Conservation (phyloP, 2,329 filamentous ascomycete species). For the Arthroderma uncinatum region DNA sequence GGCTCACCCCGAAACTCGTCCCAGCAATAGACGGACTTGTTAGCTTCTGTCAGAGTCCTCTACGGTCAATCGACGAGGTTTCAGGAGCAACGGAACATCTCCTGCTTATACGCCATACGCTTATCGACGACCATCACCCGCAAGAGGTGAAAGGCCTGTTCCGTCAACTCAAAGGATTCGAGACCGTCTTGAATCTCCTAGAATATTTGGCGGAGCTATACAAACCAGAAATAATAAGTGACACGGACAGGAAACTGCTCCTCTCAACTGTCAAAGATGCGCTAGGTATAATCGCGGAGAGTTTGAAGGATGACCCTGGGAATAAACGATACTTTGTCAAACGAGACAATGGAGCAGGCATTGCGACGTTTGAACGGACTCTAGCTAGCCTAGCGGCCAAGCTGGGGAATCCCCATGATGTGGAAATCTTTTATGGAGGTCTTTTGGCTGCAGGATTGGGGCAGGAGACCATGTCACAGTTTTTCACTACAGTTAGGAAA, state of each 20-base stretch:
- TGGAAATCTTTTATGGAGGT: slow-evolving; percentile 70
- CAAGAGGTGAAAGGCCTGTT: slow-evolving; percentile 64
- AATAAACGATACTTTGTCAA: slow-evolving; percentile 80
- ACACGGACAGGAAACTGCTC: slow-evolving; percentile 53
- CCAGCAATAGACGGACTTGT: slow-evolving; percentile 31
- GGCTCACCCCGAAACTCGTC: slow-evolving; percentile 28
- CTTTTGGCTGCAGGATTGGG: slow-evolving; percentile 71
- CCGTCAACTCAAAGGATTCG: slow-evolving; percentile 67
- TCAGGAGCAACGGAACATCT: slow-evolving; percentile 45
- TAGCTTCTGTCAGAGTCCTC: slow-evolving; percentile 22
- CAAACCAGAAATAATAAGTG: slow-evolving; percentile 48
- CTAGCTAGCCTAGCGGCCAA: slow-evolving; percentile 54
- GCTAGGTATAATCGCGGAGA: slow-evolving; percentile 56
- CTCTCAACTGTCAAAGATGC: slow-evolving; percentile 52
- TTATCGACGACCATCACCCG: slow-evolving; percentile 43
- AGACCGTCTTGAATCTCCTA: slow-evolving; percentile 57
- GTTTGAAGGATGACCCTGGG: slow-evolving; percentile 66
- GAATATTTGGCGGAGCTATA: slow-evolving; percentile 65
- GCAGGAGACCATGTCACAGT: slow-evolving; percentile 58
- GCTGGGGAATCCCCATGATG: slow-evolving; percentile 29
- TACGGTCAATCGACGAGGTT: slow-evolving; percentile 23
- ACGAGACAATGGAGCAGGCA: slow-evolving; percentile 64
- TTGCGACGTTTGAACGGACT: slow-evolving; percentile 62
- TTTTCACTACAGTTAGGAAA: slow-evolving; percentile 44
- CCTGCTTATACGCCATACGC: slow-evolving; percentile 54